phyloP scores from a whole-genome alignment of 2,329 filamentous ascomycete species.

The Neoascochyta sp. region DNA sequence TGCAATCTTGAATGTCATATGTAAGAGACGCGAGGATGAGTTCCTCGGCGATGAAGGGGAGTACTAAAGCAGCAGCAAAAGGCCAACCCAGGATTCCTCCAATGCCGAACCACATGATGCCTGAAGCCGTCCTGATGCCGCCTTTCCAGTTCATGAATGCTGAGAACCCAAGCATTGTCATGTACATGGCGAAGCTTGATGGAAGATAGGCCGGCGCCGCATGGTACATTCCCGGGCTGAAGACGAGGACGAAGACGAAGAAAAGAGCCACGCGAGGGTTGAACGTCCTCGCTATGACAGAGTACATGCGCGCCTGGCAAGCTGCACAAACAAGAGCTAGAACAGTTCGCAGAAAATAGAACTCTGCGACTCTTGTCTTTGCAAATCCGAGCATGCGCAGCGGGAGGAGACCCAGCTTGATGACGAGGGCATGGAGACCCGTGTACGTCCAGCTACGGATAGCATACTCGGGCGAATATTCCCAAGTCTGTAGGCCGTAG shows the following conservation, averaged over 20 bases:
- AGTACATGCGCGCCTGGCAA: constrained; percentile 78
- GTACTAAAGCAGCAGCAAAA: constrained; percentile 77
- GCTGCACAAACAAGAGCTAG: constrained; percentile 74
- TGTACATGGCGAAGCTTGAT: constrained; percentile 96
- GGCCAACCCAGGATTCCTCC: constrained; percentile 91
- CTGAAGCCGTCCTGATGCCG: constrained; percentile 73
- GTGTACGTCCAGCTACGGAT: constrained; percentile 96
- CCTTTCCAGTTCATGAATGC: constrained; percentile 88
- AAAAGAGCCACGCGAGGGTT: constrained; percentile 81
- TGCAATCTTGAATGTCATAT: constrained; percentile 57
- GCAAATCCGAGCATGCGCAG: constrained; percentile 21
- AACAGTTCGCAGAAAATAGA: constrained; percentile 77
- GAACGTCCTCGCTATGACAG: constrained; percentile 69
- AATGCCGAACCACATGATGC: constrained; percentile 85
- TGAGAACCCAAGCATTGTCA: constrained; percentile 76
- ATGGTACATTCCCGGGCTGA: constrained; percentile 90
- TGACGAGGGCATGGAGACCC: constrained; percentile 69
- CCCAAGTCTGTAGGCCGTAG: constrained; percentile 95
- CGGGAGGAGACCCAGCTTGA: constrained; percentile 60
- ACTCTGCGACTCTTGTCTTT: constrained; percentile 58
- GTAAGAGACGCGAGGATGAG: constrained; percentile 52
- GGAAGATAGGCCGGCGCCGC: constrained; percentile 83
- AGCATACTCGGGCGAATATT: constrained; percentile 91
- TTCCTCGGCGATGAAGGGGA: constrained; percentile 80
- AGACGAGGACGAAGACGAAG: constrained; percentile 72